Conservation (phyloP, 129 eudicot species). For the Apium graveolens region DNA sequence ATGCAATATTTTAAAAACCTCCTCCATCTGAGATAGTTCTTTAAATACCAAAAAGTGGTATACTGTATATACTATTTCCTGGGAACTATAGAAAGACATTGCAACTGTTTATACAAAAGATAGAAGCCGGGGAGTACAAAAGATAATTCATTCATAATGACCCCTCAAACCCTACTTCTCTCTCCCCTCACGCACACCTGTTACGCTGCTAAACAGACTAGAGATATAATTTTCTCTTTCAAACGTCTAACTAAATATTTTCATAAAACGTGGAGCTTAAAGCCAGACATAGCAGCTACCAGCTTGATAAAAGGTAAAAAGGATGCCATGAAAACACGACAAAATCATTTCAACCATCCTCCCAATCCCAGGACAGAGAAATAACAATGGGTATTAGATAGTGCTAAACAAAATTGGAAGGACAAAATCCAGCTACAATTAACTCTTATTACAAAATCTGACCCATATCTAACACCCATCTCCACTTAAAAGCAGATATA, state of each 20-base stretch:
- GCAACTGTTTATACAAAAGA: not conserved
- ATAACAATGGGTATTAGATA: not conserved
- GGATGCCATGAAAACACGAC: not conserved
- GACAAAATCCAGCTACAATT: not conserved
- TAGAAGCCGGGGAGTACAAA: not conserved
- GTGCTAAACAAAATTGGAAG: too few relatives aligned
- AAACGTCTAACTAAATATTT: not conserved
- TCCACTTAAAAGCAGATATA: too few relatives aligned
- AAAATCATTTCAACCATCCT: not conserved
- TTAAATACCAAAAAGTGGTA: not conserved
- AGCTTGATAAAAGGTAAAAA: too few relatives aligned
- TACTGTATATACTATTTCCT: not conserved
- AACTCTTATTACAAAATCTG: not conserved
- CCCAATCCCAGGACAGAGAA: not conserved
- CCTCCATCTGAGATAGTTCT: not conserved
- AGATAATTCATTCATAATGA: not conserved
- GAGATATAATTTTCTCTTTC: not conserved
- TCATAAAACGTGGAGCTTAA: not conserved
- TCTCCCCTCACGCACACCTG: not conserved
- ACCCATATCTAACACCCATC: too few relatives aligned
- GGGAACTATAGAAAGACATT: not conserved
- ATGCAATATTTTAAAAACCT: not conserved
- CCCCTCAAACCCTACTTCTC: not conserved
- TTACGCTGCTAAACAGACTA: not conserved
- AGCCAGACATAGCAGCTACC: not conserved